Conservation (phyloP, 225 moss, liverwort and hornwort species). For the Neckera pumila region DNA sequence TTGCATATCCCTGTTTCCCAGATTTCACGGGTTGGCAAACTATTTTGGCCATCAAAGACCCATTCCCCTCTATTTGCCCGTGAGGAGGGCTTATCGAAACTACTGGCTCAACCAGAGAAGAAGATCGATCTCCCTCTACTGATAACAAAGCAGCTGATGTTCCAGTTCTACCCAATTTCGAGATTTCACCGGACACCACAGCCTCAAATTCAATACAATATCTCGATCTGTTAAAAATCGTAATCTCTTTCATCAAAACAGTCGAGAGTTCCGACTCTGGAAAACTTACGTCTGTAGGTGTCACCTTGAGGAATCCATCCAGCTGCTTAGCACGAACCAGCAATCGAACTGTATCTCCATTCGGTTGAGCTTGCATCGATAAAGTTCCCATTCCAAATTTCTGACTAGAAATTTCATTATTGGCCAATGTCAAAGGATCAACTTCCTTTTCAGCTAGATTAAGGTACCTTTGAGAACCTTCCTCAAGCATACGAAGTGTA, state of each 20-base stretch:
- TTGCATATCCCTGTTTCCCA: conserved; percentile 56
- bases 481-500: conserved; percentile 54
- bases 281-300: conserved; percentile 47
- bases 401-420: conserved; percentile 5
- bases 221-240: conserved; percentile 56
- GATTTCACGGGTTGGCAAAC: conserved; percentile 66
- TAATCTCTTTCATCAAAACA: conserved; percentile 52
- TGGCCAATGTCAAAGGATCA: not conserved
- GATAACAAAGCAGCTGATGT: conserved; percentile 2
- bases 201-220: conserved; percentile 26
- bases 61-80: conserved; percentile 55
- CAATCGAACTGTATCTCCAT: conserved; percentile 44
- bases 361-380: conserved; percentile 62
- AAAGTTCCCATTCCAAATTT: conserved; percentile 44
- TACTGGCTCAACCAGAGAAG: conserved; percentile 26
- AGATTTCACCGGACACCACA: conserved; percentile 12
- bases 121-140: conserved; percentile 1
- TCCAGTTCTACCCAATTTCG: conserved; percentile 7
- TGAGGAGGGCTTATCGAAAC: conserved; percentile 47
- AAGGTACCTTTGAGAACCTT: conserved; percentile 3
- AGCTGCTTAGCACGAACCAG: conserved; percentile 50
- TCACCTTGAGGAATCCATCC: conserved; percentile 54
- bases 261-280: conserved; percentile 67
- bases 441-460: not conserved
- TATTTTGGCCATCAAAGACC: conserved; percentile 29